Evolutionary conservation across 2,329 filamentous ascomycete genomes (phyloP).

Genomic region (Neopestalotiopsis clavispora): DNA sequence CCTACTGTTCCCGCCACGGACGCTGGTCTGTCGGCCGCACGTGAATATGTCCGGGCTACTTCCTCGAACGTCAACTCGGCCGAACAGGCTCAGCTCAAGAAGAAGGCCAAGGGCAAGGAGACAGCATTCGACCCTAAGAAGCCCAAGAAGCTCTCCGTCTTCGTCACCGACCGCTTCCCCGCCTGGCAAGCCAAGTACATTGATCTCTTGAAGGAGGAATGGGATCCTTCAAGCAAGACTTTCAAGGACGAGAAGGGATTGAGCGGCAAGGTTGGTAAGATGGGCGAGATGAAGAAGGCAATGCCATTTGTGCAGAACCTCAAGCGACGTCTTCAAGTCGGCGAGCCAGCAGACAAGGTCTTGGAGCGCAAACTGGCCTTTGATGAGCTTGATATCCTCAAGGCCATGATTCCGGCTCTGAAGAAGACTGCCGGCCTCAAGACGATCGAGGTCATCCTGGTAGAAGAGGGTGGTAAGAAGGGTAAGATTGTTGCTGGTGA

Average conservation of each 20-base stretch:
- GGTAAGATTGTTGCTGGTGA: conserved; percentile 58
- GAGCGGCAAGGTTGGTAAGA: conserved; percentile 78
- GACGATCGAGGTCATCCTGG: conserved; percentile 72
- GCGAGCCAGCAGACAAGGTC: conserved; percentile 69
- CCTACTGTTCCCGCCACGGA: conserved; percentile 71
- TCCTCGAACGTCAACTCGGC: conserved; percentile 84
- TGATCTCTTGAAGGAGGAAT: conserved; percentile 74
- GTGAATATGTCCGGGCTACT: conserved; percentile 77
- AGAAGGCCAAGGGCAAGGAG: conserved; percentile 90
- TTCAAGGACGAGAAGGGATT: conserved; percentile 76
- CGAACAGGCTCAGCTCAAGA: conserved; percentile 83
- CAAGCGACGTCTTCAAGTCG: conserved; percentile 80
- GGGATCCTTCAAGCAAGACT: conserved; percentile 64
- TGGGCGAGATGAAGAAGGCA: conserved; percentile 92
- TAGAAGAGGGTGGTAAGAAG: conserved; percentile 72
- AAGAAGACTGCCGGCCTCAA: conserved; percentile 75
- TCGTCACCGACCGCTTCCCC: conserved; percentile 79
- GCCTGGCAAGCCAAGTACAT: conserved; percentile 92
- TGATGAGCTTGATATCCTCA: conserved; percentile 77
- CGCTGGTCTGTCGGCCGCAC: conserved; percentile 73
- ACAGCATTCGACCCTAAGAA: conserved; percentile 86
- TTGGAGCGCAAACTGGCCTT: conserved; percentile 87
- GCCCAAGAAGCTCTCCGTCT: conserved; percentile 90
- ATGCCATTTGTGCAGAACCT: conserved; percentile 94
- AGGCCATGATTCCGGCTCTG: conserved; percentile 79